Evolutionary conservation across 2,329 filamentous ascomycete species (phyloP), one percentile per base, ranked within the genome.

Genomic region (Neonectria hederae): DNA sequence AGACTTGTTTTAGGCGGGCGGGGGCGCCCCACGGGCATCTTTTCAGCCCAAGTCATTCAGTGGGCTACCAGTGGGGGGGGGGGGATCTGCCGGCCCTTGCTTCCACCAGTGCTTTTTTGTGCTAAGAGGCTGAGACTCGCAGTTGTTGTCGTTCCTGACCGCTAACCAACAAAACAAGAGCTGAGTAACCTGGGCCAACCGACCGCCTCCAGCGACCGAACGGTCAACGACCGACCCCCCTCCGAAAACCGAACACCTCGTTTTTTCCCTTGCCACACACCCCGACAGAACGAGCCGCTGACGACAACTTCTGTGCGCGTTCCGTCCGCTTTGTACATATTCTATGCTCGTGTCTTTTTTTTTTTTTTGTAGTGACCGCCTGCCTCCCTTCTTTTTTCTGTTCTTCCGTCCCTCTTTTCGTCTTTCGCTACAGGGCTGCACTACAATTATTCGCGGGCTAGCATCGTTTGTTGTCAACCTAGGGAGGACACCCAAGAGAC

Each of bases 161-260:
- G 59, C 59, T 51, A 62, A 51, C 43, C 54, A 62, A 52, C 57
- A 54, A 51, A 22, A 13, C 59, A 46, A 52, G 45, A 38, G 35
- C 38, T 14, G 14, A 51, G 59, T 56, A 43, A 38, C 59, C 53
- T 56, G 53, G 59, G 59, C 59, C 59, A 62, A 62, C 58, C 52
- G 53, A 38, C 35, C 35, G 14, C 42, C 49, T 60, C 45, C 26
- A 54, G 57, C 40, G 48, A 53, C 46, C 26, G 22, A 32, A 32
- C 30, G 30, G 30, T 10, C 30, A 26, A 48, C 22, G 43, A 26
- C 11, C 22, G 45, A 46, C 21, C 42, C 46, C 26, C 46, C 46
- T 5, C 32, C n/a, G n/a, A 35, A 35, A 19, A 48, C 24, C 56
- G 56, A 46, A 30, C 42, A 17, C 19, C 32, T 54, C 30, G 46